These are phyloP conservation scores for Passiflora organensis DNA, from an alignment of 345 rosid species.

Conservation along the genomic window DNA sequence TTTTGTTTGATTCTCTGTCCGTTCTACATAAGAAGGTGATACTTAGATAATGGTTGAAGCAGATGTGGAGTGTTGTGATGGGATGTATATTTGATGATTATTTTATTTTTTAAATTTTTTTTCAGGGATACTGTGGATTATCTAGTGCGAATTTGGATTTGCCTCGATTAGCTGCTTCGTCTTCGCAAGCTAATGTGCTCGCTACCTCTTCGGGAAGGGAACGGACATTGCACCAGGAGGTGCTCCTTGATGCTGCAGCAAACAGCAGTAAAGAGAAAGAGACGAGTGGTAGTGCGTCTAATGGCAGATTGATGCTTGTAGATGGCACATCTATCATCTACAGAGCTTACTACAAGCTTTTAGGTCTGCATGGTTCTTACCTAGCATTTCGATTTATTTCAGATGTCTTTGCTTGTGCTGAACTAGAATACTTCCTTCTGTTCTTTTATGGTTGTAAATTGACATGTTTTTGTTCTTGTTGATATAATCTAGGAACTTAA, in stretches of 20 bases:
- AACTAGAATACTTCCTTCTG: neutral
- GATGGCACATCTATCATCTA: conserved; percentile 93
- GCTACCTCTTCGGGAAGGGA: conserved; percentile 31
- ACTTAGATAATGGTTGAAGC: neutral
- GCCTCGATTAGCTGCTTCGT: conserved; percentile 27
- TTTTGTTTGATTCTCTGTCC: too few species aligned
- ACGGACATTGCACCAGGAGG: conserved; percentile 16
- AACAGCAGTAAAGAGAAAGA: conserved; percentile 33
- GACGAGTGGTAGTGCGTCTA: conserved; percentile 31
- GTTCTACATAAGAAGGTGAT: too few species aligned
- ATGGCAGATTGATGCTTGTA: conserved; percentile 85
- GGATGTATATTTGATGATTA: too few species aligned
- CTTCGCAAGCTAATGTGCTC: conserved; percentile 20
- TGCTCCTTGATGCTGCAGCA: conserved; percentile 20
- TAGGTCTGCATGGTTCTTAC: conserved; percentile 68
- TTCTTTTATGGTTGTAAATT: neutral
- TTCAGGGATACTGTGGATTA: conserved; percentile 48
- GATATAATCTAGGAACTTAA: too few species aligned
- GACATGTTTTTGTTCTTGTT: neutral
- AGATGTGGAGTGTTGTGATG: neutral
- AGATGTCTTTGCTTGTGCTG: neutral
- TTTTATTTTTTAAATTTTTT: neutral
- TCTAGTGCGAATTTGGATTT: conserved; percentile 22
- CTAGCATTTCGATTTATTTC: neutral
- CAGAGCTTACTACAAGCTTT: conserved; percentile 91